Evolutionary conservation across 768 basidiomycete genomes (phyloP).

Genomic region (Boletus sp.): DNA sequence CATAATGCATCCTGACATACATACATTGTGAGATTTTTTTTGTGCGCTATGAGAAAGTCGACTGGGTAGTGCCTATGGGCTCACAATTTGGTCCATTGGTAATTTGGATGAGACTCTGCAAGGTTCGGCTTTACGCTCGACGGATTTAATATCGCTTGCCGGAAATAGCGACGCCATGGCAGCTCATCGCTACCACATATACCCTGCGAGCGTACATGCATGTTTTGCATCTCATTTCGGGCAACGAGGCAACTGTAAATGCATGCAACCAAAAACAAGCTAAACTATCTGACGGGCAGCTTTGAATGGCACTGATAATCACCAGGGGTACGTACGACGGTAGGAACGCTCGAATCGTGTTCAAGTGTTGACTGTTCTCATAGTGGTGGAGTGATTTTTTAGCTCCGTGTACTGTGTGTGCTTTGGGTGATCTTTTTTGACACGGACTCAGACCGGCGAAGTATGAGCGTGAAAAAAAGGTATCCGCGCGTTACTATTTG

Average conservation of each 20-base stretch:
- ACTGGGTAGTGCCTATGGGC: background rate
- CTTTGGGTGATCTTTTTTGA: background rate
- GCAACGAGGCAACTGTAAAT: background rate
- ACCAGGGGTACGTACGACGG: too few relatives aligned
- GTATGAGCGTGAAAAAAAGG: background rate
- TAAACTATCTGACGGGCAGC: background rate
- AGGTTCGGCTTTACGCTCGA: background rate
- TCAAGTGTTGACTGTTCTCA: background rate
- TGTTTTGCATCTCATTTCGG: background rate
- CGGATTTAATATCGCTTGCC: background rate
- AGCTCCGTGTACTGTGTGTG: too few relatives aligned
- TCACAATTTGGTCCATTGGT: background rate
- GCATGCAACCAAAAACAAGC: background rate
- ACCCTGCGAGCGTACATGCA: background rate
- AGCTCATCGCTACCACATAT: background rate
- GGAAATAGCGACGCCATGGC: background rate
- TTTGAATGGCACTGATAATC: background rate
- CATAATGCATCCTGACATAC: background rate
- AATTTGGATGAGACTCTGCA: background rate
- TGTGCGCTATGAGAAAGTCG: background rate
- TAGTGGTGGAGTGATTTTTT: background rate
- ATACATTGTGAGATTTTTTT: background rate
- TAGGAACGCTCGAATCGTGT: background rate
- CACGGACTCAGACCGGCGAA: background rate
- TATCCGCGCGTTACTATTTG: background rate